Evolutionary conservation across 2,329 filamentous ascomycete genomes (phyloP).

Genomic region (Claviceps sp.): DNA sequence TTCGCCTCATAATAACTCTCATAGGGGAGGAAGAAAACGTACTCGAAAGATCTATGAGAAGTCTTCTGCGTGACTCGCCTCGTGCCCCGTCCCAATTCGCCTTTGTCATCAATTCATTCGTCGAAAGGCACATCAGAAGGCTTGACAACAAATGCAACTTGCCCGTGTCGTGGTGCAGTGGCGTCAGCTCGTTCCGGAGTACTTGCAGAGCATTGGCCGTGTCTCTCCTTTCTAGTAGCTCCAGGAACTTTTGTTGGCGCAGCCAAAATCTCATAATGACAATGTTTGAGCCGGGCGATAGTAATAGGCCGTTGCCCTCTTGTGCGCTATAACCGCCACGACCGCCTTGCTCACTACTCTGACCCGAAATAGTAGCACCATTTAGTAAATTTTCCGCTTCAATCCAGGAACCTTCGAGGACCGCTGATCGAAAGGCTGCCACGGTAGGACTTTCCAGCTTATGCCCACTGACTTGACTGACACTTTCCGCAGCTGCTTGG

Average conservation of each 20-base stretch:
- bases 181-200: conserved; percentile 77
- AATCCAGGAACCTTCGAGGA: conserved; percentile 68
- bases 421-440: conserved; percentile 68
- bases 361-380: conserved; percentile 25
- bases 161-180: conserved; percentile 63
- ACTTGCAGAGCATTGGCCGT: conserved; percentile 63
- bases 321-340: background rate
- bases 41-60: conserved; percentile 80
- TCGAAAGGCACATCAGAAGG: conserved; percentile 75
- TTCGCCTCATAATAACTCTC: no score
- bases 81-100: conserved; percentile 76
- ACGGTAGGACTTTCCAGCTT: conserved; percentile 78
- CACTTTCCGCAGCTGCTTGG: conserved; percentile 54
- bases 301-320: conserved; percentile 48
- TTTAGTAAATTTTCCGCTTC: conserved; percentile 75
- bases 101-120: conserved; percentile 61
- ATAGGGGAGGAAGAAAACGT: conserved; percentile 18
- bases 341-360: conserved; percentile 20
- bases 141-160: conserved; percentile 76
- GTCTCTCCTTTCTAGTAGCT: conserved; percentile 68
- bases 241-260: conserved; percentile 87
- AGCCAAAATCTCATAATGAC: conserved; percentile 78
- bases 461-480: conserved; percentile 74
- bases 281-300: conserved; percentile 62
- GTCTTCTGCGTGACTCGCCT: conserved; percentile 56